Evolutionary conservation across 2,329 filamentous ascomycete genomes (phyloP).

Genomic region (Lojkania enalia): DNA sequence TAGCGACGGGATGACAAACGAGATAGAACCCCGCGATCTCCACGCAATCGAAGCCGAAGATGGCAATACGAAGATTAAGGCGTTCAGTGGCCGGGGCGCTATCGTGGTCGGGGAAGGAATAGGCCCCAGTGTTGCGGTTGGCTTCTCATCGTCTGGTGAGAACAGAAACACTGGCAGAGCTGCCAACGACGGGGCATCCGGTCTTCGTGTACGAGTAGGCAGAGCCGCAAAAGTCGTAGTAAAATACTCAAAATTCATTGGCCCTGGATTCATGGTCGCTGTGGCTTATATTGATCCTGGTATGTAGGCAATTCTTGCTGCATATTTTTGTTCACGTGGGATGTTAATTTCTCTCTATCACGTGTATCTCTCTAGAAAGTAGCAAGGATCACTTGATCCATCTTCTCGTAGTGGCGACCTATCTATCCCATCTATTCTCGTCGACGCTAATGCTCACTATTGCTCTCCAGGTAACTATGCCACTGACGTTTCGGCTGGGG

Average conservation of each 20-base stretch:
- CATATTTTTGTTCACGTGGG: not conserved
- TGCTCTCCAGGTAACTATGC: conserved; percentile 73
- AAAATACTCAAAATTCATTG: conserved; percentile 63
- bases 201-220: conserved; percentile 3
- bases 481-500: conserved; percentile 70
- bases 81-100: conserved; percentile 11
- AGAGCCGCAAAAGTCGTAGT: conserved; percentile 31
- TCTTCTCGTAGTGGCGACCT: too few relatives aligned
- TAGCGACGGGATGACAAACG: conserved; percentile 9
- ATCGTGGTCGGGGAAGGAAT: conserved; percentile 8
- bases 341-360: not conserved
- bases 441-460: too few relatives aligned
- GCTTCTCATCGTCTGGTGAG: conserved; percentile 4
- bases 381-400: too few relatives aligned
- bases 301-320: conserved; percentile 21
- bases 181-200: not conserved
- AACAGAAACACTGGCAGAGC: conserved; percentile 5
- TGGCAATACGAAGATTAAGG: conserved; percentile 5
- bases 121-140: conserved; percentile 2
- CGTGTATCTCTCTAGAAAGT: too few relatives aligned
- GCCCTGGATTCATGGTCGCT: conserved; percentile 66
- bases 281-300: conserved; percentile 56
- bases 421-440: too few relatives aligned
- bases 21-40: conserved; percentile 15
- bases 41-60: conserved; percentile 9